phyloP scores from a whole-genome alignment of 768 basidiomycete genomes.

The Boletellus emodensis region DNA sequence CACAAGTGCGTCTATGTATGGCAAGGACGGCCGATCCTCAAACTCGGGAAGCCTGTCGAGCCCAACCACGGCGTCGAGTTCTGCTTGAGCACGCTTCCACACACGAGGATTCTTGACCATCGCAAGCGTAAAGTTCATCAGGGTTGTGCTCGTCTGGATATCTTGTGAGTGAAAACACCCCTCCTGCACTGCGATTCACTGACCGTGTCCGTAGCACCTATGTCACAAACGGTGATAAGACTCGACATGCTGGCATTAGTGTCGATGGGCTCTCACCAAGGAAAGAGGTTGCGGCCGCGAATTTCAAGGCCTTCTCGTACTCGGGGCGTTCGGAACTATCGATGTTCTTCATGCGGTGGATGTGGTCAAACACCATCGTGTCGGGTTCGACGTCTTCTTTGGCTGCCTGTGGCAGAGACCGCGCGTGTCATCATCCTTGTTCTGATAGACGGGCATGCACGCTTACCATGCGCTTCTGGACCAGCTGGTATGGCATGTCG shows the following conservation, averaged over 20 bases:
- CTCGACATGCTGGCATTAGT: neutral
- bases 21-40: conserved; percentile 17
- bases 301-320: conserved; percentile 7
- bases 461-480: conserved; percentile 28
- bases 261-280: conserved; percentile 1
- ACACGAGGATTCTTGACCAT: conserved; percentile 12
- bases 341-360: conserved; percentile 13
- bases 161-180: neutral
- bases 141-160: conserved; percentile 3
- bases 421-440: neutral
- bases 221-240: neutral
- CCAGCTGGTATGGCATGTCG: conserved; percentile 24
- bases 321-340: conserved; percentile 2
- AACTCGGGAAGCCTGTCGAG: conserved; percentile 10
- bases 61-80: conserved; percentile 7
- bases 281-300: conserved; percentile 9
- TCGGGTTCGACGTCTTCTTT: neutral
- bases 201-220: conserved; percentile 14
- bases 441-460: neutral
- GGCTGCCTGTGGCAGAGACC: neutral
- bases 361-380: conserved; percentile 14
- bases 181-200: neutral
- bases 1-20: conserved; percentile 15
- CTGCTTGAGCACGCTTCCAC: conserved; percentile 12
- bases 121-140: conserved; percentile 8